Base-by-base conservation (phyloP, 2,329 filamentous ascomycete genomes). In the Clonostachys solani region DNA sequence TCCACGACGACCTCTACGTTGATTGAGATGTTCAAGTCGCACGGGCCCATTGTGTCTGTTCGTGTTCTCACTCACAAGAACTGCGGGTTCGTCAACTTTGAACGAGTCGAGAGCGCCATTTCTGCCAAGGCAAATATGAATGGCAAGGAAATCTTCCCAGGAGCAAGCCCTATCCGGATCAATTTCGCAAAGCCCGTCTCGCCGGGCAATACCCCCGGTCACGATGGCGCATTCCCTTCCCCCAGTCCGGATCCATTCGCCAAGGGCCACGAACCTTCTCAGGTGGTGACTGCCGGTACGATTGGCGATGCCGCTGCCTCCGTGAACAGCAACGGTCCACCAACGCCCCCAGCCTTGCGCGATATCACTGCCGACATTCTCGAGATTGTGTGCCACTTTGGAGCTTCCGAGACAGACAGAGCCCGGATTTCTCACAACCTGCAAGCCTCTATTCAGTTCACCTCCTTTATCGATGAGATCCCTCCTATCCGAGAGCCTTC, bases 71-170 rank as follows among this genome's bases (percentile, higher is more conserved):
- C 94, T 1, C 91, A 99, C 74, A 99, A 99, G 77, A 97, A 96
- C 68, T 99, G 94, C 63, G 94, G 92, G 4, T 99, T 99, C 58
- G 92, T 99, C 62, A 99, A 99, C 67, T 99, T 96, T 60, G 91
- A 97, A 67, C 86, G 83, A 49, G 72, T 94, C 33, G 92, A 97
- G 54, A 95, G 90, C 62, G 94, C 94, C 47, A 85, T 96, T 37
- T 84, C 89, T 50, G 94, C 94, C 15, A 95, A 92, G 65, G 84
- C 84, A 13, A 80, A 85, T 61, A 84, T 96, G 68, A 97, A 97
- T 60, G 91, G 91, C 59, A 96, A 96, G 68, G 94, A 99, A 66
- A 96, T 99, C 50, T 99, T 99, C 73, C 94, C 94, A 9, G 94
- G 94, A 47, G 92, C 92, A 49, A 94, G 94, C 2, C 91, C 92